Evolutionary conservation across 306 rosid species (phyloP), one percentile per base, ranked within the genome.

Genomic region (Acacia acuminata): DNA sequence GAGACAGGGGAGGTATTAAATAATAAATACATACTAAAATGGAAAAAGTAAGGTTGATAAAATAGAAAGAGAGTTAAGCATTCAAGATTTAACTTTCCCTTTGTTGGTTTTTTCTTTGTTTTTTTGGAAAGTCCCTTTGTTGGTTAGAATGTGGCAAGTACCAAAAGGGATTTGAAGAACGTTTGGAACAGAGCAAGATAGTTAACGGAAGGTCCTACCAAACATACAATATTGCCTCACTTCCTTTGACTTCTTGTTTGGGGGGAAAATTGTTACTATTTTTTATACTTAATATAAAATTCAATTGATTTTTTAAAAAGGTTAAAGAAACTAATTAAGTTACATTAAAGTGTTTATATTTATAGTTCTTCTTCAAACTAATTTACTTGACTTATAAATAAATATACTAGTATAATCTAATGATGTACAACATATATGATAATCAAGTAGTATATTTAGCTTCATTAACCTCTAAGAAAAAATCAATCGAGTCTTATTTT

Each of bases 151-250:
- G 1, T 63, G 69, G 40, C 40, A 63, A 38, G 42, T 38, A 38
- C 13, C 16, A 12, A 25, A 27, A 5, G 19, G 20, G 9, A 27
- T 5, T 12, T 1, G 38, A 63, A 14, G 19, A 9, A 13, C 68
- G 38, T 25, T 7, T 25, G 19, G 42, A 16, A 65, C 20, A 40
- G 22, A 67, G 24, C 16, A 61, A 61, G 76, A 58, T n/a, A 34
- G 68, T 32, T 77, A 82, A 78, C 85, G 86, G 86, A 82, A 83
- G 86, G 81, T 86, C 86, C 84, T 75, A 88, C 91, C 91, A 45
- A 88, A 88, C 89, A 71, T 73, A 81, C 89, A 71, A 77, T 74
- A 70, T 34, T 20, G 32, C 3, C 36, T 61, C 36, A 13, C 51
- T 58, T 68, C 4, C 53, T 81, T 88, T 85, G 91, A 88, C 91